Base-by-base conservation (phyloP, 805 yeast species). In the Nematodospora valgi region DNA sequence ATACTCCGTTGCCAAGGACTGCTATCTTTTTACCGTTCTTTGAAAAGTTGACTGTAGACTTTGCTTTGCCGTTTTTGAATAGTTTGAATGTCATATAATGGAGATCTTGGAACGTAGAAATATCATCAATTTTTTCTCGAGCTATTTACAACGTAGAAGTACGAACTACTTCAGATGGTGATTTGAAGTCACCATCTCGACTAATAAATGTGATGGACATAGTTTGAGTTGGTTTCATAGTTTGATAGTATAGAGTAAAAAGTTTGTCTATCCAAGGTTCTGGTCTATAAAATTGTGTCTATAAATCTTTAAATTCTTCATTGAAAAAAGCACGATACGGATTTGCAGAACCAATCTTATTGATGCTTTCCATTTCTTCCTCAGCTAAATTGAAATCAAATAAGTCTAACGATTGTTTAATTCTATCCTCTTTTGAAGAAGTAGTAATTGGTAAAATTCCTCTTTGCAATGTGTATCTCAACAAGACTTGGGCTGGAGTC, bases 361-460 rank as follows among this genome's bases (percentile, higher is more conserved):
- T 45, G 27, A 64, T 64, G 22, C 40, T 29, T 17, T 40, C 41
- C 10, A 58, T 48, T 31, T 84, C 93, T 1, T 59, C 74, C 1
- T 56, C 42, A 2, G 69, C 56, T 38, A 85, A 60, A 44, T 71
- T 62, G 43, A 84, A 80, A 21, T 66, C 68, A 41, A 75, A 76
- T 22, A 79, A 56, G 17, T 73, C 69, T 21, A 77, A 62, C 11
- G 78, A 70, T 47, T 79, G 78, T 39, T 59, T 50, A 42, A 83
- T 67, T 54, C 95, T 72, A 33, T 70, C 70, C 17, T 54, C 52
- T 37, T 75, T 73, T 3, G 81, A 69, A 3, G 88, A 76, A 9
- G 93, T 84, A 5, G 95, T 86, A 14, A 86, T 62, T 17, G 95
- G 94, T 25, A 84, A 52, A 6, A 80, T 71, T 12, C 82, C 84